Conservation (phyloP, 1,139 yeast species). For the Lodderomyces metapsilosis region DNA sequence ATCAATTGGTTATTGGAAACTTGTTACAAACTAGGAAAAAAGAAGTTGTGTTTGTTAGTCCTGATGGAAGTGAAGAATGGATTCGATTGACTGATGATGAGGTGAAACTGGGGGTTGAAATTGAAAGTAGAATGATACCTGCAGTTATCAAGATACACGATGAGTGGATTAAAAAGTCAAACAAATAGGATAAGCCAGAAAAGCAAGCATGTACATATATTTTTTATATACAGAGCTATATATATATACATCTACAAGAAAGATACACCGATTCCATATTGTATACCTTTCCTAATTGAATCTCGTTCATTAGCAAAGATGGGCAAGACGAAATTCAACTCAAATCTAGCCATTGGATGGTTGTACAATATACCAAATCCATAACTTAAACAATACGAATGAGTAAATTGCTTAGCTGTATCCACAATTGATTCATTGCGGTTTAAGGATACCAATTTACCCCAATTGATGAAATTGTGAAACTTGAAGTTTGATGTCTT, state of each 20-base stretch:
- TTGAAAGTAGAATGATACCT: constrained; percentile 79
- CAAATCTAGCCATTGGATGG: constrained; percentile 90
- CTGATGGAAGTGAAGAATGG: constrained; percentile 48
- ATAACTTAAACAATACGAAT: constrained; percentile 49
- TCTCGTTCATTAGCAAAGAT: constrained; percentile 65
- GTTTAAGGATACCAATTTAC: constrained; percentile 55
- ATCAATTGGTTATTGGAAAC: constrained; percentile 94
- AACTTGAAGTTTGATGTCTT: constrained; percentile 62
- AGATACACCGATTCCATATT: constrained; percentile 88
- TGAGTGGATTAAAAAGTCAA: constrained; percentile 47
- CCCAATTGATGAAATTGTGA: constrained; percentile 73
- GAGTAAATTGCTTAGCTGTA: constrained; percentile 24
- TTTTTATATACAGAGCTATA: constrained; percentile 5
- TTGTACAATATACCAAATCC: constrained; percentile 81
- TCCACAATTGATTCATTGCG: constrained; percentile 19
- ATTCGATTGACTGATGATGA: constrained; percentile 47
- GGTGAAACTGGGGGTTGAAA: constrained; percentile 45
- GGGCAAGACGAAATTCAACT: constrained; percentile 83
- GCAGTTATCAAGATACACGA: constrained; percentile 62
- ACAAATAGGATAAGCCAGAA: too few species aligned
- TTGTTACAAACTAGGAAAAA: constrained; percentile 82
- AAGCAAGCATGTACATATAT: not conserved
- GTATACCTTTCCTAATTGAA: constrained; percentile 76
- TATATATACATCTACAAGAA: constrained; percentile 50
- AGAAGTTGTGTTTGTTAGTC: constrained; percentile 84